A percentile compares a stretch with the other conserved stretches of the same genome.
Evolutionary conservation across 768 basidiomycete species (phyloP).

Genomic region (Suillus decipiens): DNA sequence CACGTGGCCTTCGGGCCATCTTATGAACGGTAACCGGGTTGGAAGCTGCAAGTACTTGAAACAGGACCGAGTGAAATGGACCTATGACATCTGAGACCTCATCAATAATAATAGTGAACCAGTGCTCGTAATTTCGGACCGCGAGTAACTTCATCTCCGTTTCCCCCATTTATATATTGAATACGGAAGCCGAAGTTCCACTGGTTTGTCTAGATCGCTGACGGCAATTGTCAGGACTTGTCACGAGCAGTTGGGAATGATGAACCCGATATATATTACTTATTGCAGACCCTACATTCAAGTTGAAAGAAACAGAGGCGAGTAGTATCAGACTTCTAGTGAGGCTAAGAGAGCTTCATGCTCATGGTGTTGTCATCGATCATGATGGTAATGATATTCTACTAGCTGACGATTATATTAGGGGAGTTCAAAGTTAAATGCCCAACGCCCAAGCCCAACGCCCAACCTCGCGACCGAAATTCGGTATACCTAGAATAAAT

Average conservation of each 20-base stretch:
- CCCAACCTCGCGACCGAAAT: too few species aligned
- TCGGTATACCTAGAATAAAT: too few species aligned
- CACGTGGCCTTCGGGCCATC: neutral
- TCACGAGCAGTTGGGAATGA: neutral
- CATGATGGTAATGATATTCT: too few species aligned
- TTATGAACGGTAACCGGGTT: conserved; percentile 50
- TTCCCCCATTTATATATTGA: conserved; percentile 50
- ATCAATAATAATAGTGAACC: too few species aligned
- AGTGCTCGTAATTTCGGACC: neutral
- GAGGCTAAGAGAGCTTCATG: too few species aligned
- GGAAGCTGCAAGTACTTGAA: conserved; percentile 64
- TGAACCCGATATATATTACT: neutral
- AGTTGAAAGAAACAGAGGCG: too few species aligned
- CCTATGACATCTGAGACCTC: neutral
- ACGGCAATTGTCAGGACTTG: too few species aligned
- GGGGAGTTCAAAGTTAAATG: too few species aligned
- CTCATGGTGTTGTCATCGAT: too few species aligned
- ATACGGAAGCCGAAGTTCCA: conserved; percentile 80
- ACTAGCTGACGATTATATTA: too few species aligned
- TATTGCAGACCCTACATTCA: neutral
- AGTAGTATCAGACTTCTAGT: too few species aligned
- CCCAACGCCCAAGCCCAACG: too few species aligned
- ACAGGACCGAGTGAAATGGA: conserved; percentile 63
- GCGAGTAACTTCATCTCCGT: neutral
- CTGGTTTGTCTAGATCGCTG: neutral